phyloP scores from a whole-genome alignment of 169 alveolate genomes.

The Neospora caninum region DNA sequence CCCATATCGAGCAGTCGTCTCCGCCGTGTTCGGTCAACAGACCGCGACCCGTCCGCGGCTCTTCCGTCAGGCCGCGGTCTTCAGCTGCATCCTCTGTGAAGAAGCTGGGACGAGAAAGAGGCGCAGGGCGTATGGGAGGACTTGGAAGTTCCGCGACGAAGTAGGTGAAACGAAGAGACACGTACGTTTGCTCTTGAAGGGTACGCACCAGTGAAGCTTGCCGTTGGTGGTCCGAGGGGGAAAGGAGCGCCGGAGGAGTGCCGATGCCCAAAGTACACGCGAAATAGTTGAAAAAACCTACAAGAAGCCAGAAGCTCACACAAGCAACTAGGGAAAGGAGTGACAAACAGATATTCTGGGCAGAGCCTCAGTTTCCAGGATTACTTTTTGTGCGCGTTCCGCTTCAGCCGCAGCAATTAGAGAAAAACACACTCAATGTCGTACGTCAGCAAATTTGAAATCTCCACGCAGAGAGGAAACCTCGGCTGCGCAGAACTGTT shows the following conservation, averaged over 20 bases:
- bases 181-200: background rate
- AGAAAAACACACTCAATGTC: too few species aligned
- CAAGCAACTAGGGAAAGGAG: background rate
- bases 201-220: background rate
- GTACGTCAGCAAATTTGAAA: too few species aligned
- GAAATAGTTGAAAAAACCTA: constrained; percentile 20
- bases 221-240: constrained; percentile 1
- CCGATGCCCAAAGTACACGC: constrained; percentile 15
- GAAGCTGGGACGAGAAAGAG: background rate
- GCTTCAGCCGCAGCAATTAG: too few species aligned
- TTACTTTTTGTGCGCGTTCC: too few species aligned
- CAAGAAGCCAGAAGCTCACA: background rate
- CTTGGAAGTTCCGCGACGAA: constrained; percentile 26
- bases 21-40: background rate
- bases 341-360: too few species aligned
- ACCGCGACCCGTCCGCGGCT: background rate
- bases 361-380: too few species aligned
- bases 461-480: too few species aligned
- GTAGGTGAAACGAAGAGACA: constrained; percentile 10
- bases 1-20: background rate
- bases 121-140: background rate
- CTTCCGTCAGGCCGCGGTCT: background rate
- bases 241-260: constrained; percentile 27
- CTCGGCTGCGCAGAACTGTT: too few species aligned
- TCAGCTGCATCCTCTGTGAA: background rate